These are phyloP conservation scores for Wickerhamiella azymoides DNA, from an alignment of 805 yeast species.

Conservation along the genomic window DNA sequence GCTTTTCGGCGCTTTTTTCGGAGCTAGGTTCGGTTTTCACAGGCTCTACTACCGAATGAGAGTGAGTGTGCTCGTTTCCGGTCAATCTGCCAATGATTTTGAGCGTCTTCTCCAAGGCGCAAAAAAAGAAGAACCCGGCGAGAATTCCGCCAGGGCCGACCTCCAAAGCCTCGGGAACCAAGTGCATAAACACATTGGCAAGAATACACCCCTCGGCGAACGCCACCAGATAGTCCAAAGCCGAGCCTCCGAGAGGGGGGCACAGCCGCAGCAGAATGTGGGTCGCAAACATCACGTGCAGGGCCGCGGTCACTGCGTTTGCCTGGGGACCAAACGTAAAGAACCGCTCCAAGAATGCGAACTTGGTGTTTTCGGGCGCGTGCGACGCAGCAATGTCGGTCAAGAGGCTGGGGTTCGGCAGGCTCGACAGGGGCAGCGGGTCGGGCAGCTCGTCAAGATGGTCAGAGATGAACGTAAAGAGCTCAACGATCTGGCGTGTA, in stretches of 20 bases:
- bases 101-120: constrained; percentile 47
- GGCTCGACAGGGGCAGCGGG: not conserved
- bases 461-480: not conserved
- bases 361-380: not conserved
- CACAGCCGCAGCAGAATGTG: constrained; percentile 40
- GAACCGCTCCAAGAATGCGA: constrained; percentile 28
- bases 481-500: not conserved
- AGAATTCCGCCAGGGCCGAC: constrained; percentile 44
- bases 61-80: constrained; percentile 34
- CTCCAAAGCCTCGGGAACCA: constrained; percentile 49
- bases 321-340: constrained; percentile 38
- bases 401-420: not conserved
- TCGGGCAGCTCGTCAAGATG: not conserved
- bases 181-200: constrained; percentile 61
- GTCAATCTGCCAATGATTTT: constrained; percentile 31
- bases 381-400: not conserved
- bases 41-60: constrained; percentile 27
- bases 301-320: constrained; percentile 50
- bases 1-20: constrained; percentile 12
- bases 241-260: constrained; percentile 37
- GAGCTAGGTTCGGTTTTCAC: no score
- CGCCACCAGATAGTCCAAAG: constrained; percentile 42
- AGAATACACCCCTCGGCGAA: constrained; percentile 67
- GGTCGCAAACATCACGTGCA: constrained; percentile 54
- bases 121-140: constrained; percentile 44